phyloP scores from a whole-genome alignment of 352 stramenopile species.

The Pythium phragmitis region DNA sequence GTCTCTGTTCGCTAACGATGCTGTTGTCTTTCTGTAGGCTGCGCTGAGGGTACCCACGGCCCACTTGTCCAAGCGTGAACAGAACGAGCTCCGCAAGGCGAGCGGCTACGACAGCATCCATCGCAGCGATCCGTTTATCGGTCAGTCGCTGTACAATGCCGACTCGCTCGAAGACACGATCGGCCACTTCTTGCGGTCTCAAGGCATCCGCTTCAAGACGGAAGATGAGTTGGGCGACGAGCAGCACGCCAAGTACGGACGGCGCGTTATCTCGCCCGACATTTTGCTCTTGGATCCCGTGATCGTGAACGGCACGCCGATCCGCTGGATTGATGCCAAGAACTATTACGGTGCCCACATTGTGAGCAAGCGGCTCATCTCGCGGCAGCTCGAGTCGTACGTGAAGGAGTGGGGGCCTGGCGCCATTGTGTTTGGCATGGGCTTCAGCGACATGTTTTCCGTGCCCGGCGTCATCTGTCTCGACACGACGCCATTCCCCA shows the following conservation, averaged over 20 bases:
- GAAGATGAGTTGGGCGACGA: constrained; percentile 70
- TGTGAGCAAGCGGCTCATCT: constrained; percentile 83
- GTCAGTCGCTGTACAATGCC: constrained; percentile 63
- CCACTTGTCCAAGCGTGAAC: constrained; percentile 64
- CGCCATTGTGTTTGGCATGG: constrained; percentile 86
- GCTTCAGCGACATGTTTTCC: constrained; percentile 87
- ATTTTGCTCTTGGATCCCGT: constrained; percentile 80
- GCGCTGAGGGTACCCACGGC: constrained; percentile 46
- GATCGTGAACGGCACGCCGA: constrained; percentile 80
- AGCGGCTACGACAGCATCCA: constrained; percentile 82
- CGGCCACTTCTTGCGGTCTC: constrained; percentile 62
- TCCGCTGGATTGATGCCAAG: constrained; percentile 87
- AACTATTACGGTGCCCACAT: constrained; percentile 90
- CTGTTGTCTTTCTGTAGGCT: constrained; percentile 31
- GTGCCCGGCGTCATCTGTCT: constrained; percentile 78
- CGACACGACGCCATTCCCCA: constrained; percentile 81
- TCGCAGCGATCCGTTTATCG: constrained; percentile 80
- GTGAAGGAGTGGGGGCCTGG: constrained; percentile 86
- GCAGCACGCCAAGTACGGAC: constrained; percentile 61
- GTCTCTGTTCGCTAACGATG: too few species aligned
- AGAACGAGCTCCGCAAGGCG: constrained; percentile 68
- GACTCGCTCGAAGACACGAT: constrained; percentile 74
- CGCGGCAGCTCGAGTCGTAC: constrained; percentile 77
- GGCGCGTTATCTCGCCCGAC: constrained; percentile 76
- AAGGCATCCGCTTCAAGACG: constrained; percentile 76